Evolutionary conservation across 2,329 filamentous ascomycete species (phyloP), one percentile per base, ranked within the genome.

Genomic region (Thelonectria olida): DNA sequence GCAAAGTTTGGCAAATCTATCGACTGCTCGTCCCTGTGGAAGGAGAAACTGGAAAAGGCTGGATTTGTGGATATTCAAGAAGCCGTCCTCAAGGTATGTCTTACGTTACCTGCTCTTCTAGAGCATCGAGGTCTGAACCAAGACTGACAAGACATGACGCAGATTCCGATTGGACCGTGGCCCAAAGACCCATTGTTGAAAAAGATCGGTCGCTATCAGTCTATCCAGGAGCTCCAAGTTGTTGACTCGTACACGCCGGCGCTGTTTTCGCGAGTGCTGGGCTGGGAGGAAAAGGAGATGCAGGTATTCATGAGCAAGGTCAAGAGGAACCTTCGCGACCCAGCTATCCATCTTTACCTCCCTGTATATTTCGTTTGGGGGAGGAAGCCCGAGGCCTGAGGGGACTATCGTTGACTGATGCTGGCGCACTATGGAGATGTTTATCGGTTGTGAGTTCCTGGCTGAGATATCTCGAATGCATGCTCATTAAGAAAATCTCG

Each of bases 361-460:
- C 66, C 68, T 0, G 59, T 66, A 0, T 60, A 66, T 12, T 69
- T 71, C 23, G 59, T 70, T 13, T 71, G 67, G 66, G 68, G 68
- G 2, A 65, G 31, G 9, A 67, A 65, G 41, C 58, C 65, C 20
- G n/a, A n/a, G n/a, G n/a, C n/a, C n/a, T n/a, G n/a, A n/a, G n/a
- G n/a, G n/a, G n/a, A n/a, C n/a, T n/a, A n/a, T n/a, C n/a, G n/a
- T n/a, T n/a, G n/a, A n/a, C n/a, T n/a, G n/a, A n/a, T n/a, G n/a
- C n/a, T n/a, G n/a, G n/a, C n/a, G n/a, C n/a, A n/a, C n/a, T n/a
- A n/a, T n/a, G n/a, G n/a, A n/a, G n/a, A n/a, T n/a, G n/a, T n/a
- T n/a, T n/a, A n/a, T n/a, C n/a, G n/a, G n/a, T n/a, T n/a, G n/a
- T n/a, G n/a, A n/a, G n/a, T n/a, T n/a, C n/a, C n/a, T n/a, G n/a